Percentiles rank a stretch among this genome's conserved stretches.
Conservation (phyloP, 108 stramenopile genomes). For the Cylindrotheca closterium region DNA sequence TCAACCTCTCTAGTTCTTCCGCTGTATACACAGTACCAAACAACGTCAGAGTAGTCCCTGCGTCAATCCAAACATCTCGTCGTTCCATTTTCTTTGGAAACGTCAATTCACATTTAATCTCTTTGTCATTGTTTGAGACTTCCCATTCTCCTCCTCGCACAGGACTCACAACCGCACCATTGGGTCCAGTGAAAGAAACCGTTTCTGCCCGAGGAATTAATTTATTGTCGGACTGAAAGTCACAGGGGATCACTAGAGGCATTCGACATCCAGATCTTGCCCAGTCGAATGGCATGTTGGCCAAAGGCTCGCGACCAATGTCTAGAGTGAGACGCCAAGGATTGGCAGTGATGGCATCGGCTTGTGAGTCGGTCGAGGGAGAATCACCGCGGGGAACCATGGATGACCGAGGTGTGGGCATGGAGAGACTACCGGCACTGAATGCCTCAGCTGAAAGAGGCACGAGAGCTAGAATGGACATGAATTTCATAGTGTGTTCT, state of each 20-base stretch:
- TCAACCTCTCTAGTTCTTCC: conserved; percentile 3
- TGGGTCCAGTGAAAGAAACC: conserved; percentile 5
- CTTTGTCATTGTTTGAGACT: background rate
- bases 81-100: conserved; percentile 8
- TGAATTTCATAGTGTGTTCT: too few relatives aligned
- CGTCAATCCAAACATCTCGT: conserved; percentile 18
- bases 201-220: conserved; percentile 8
- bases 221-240: background rate
- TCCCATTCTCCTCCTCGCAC: conserved; percentile 16
- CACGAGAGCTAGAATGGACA: too few relatives aligned
- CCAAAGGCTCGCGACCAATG: conserved; percentile 13
- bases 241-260: conserved; percentile 17
- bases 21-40: background rate
- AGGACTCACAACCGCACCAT: conserved; percentile 10
- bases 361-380: too few relatives aligned
- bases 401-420: too few relatives aligned
- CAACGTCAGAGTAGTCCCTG: conserved; percentile 7
- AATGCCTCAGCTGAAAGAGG: too few relatives aligned
- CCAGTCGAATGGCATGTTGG: conserved; percentile 7
- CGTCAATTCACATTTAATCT: background rate
- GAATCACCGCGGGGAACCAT: too few relatives aligned
- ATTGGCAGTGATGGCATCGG: background rate
- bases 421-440: too few relatives aligned
- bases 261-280: conserved; percentile 13
- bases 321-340: conserved; percentile 14